Evolutionary conservation across 805 yeast species (phyloP).

Genomic region (Ogataea thermomethanolica): DNA sequence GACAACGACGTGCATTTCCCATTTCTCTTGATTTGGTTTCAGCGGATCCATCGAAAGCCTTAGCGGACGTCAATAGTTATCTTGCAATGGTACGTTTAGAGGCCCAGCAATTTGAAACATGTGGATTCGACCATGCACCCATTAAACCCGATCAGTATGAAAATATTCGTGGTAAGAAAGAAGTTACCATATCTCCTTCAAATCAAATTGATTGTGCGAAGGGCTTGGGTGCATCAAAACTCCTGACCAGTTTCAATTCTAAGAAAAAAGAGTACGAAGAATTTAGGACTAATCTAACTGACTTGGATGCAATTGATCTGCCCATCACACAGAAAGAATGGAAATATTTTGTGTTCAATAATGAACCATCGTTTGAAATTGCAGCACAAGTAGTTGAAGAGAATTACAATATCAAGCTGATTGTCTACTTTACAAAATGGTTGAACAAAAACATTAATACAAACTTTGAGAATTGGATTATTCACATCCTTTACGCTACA

Average conservation of each 20-base stretch:
- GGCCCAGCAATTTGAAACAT: conserved; percentile 23
- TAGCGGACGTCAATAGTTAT: conserved; percentile 30
- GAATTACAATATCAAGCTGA: conserved; percentile 32
- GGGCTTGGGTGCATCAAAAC: too few species aligned
- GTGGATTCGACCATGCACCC: conserved; percentile 1
- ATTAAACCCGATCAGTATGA: neutral
- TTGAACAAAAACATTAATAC: conserved; percentile 30
- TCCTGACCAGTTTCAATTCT: conserved; percentile 7
- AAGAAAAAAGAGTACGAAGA: conserved; percentile 17
- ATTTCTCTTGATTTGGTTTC: conserved; percentile 19
- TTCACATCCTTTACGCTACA: conserved; percentile 36
- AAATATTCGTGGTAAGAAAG: neutral
- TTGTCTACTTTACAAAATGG: conserved; percentile 45
- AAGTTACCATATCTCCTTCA: too few species aligned
- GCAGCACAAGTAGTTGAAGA: conserved; percentile 36
- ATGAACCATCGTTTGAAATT: conserved; percentile 31
- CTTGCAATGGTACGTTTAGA: conserved; percentile 33
- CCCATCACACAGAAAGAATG: conserved; percentile 40
- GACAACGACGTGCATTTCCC: conserved; percentile 37
- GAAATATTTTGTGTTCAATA: conserved; percentile 38
- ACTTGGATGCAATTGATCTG: conserved; percentile 31
- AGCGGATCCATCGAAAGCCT: conserved; percentile 17
- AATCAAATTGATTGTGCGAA: too few species aligned
- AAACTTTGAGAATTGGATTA: conserved; percentile 38
- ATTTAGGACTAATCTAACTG: conserved; percentile 21